phyloP scores from a whole-genome alignment of 2,329 filamentous ascomycete genomes.

The Fusarium sp. region DNA sequence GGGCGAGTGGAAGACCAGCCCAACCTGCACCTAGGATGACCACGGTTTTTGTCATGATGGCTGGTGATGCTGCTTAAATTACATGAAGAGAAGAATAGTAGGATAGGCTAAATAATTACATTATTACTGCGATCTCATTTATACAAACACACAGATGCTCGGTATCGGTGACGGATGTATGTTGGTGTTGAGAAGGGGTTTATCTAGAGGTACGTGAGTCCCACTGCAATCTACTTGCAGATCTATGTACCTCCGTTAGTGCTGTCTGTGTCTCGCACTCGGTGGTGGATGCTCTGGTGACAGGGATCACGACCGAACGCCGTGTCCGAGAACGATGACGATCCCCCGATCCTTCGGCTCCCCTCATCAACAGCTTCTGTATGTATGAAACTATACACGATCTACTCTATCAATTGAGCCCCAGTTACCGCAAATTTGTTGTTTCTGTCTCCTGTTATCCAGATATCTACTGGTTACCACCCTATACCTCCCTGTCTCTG shows the following conservation, averaged over 20 bases:
- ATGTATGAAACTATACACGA: background rate
- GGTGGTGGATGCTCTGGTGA: slow-evolving; percentile 1
- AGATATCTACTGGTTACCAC: background rate
- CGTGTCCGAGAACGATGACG: slow-evolving; percentile 41
- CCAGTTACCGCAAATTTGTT: background rate
- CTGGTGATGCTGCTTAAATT: background rate
- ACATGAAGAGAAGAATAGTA: too few relatives aligned
- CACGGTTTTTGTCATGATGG: slow-evolving; percentile 57
- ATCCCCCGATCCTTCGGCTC: slow-evolving; percentile 17
- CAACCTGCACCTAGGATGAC: slow-evolving; percentile 62
- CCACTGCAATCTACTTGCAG: fast-evolving
- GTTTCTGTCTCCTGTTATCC: background rate
- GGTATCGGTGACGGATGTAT: slow-evolving; percentile 1
- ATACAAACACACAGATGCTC: background rate
- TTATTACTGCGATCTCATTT: background rate
- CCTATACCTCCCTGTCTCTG: background rate
- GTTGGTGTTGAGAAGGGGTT: fast-evolving
- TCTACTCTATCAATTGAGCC: background rate
- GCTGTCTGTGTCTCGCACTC: background rate
- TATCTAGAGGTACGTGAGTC: background rate
- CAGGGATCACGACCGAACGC: slow-evolving; percentile 41
- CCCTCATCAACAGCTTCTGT: background rate
- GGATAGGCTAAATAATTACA: background rate
- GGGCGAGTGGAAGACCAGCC: slow-evolving; percentile 59
- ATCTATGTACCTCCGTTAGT: slow-evolving; percentile 16